Evolutionary conservation across 2,329 filamentous ascomycete genomes (phyloP).

Genomic region (Aspergillus sp.): DNA sequence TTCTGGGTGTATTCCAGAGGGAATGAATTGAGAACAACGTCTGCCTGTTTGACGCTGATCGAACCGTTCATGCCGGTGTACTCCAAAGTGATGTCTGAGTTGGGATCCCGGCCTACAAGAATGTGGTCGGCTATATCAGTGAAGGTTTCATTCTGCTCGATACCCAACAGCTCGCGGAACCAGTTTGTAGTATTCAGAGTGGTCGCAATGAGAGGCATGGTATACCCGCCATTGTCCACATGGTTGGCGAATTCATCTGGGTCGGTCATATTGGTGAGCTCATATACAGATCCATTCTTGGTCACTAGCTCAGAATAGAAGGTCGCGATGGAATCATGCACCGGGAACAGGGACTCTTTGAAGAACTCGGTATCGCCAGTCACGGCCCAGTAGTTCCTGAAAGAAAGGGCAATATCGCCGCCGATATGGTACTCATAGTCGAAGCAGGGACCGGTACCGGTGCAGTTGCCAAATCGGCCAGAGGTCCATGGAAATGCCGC

Average conservation of each 20-base stretch:
- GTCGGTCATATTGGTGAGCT: not conserved
- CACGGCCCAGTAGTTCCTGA: slow-evolving; percentile 51
- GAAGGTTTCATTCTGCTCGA: slow-evolving; percentile 38
- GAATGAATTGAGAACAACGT: slow-evolving; percentile 58
- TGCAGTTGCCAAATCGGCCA: slow-evolving; percentile 59
- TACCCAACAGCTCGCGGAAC: slow-evolving; percentile 20
- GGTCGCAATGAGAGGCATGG: slow-evolving; percentile 25
- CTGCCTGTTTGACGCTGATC: slow-evolving; percentile 59
- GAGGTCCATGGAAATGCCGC: slow-evolving; percentile 60
- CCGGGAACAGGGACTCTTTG: slow-evolving; percentile 47
- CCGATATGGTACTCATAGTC: slow-evolving; percentile 64
- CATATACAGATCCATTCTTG: not conserved
- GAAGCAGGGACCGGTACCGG: slow-evolving; percentile 52
- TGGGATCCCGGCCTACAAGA: not conserved
- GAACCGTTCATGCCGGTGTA: slow-evolving; percentile 57
- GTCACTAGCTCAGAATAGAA: slow-evolving; percentile 34
- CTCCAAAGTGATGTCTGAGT: slow-evolving; percentile 45
- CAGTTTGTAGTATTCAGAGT: slow-evolving; percentile 4
- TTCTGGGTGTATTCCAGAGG: slow-evolving; percentile 48
- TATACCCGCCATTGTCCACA: slow-evolving; percentile 26
- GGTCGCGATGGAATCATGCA: slow-evolving; percentile 54
- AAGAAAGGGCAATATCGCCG: slow-evolving; percentile 55
- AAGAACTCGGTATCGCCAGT: slow-evolving; percentile 51
- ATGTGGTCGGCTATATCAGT: not conserved
- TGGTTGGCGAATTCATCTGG: not conserved